Base-by-base conservation (phyloP, 2,329 filamentous ascomycete genomes). In the Phyllosticta citrichinensis region DNA sequence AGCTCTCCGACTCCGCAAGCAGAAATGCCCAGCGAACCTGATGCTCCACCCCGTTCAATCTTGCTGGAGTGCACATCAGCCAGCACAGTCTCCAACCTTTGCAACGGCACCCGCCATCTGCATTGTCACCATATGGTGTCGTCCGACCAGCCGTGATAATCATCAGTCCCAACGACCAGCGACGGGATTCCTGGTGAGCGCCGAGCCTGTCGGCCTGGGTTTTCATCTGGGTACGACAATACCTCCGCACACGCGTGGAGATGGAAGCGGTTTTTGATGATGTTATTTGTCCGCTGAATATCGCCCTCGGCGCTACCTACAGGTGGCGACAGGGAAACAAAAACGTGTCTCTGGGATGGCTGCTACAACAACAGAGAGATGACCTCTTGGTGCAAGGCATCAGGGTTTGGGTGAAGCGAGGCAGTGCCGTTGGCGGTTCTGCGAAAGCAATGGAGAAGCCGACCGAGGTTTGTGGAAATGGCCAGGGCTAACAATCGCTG, bases 311-410 rank as follows among this genome's bases (percentile, higher is more conserved):
- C 87, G 87, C 83, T 83, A 59, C 69, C 75, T 72, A 71, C 68
- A 71, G 56, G 47, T 25, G 57, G 62, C 4, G 20, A n/a, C 50
- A 87, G 86, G 88, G 87, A 92, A 88, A 79, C 87, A 96, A 96
- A 97, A 91, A 94, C 89, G 79, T 85, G 87, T 96, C 90, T 87
- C 80, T 74, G 88, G 89, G 86, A 88, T 87, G 84, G 87, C 83
- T 89, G 90, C 87, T 82, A 69, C 79, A 72, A 83, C 88, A 86
- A 91, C 87, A 81, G 89, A 92, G 85, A 87, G 83, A 84, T 67
- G 66, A 60, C 64, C 65, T 69, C 62, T 66, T 33, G 53, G 57
- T 47, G 25, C 19, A 55, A 50, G 62, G 60, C 64, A 64, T 61
- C 33, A 62, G 65, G 66, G 56, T 61, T 56, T 62, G 56, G 61